These are phyloP conservation scores for Willaertia magna DNA, from an alignment of 208 protist species.

Conservation along the genomic window DNA sequence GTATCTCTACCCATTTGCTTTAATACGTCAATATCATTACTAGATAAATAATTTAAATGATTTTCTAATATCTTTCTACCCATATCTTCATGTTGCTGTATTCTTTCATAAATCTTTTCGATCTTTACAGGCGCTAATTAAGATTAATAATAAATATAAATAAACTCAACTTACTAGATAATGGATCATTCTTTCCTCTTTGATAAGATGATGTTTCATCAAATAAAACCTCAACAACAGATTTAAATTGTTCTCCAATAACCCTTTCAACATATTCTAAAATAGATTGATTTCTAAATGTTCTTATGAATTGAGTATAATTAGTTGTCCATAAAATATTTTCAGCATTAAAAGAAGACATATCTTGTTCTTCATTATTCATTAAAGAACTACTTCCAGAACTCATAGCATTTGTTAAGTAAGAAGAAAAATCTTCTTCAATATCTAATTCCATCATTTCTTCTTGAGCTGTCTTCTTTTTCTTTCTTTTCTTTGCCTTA, in stretches of 20 bases:
- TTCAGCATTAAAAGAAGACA: background rate
- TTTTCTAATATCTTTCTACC: background rate
- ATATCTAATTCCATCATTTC: background rate
- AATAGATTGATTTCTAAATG: background rate
- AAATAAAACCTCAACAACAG: background rate
- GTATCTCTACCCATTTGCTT: background rate
- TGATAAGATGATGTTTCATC: background rate
- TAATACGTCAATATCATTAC: background rate
- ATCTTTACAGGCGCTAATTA: background rate
- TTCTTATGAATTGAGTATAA: constrained; percentile 1
- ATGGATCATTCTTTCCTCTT: background rate
- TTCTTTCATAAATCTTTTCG: background rate
- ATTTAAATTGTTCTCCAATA: background rate
- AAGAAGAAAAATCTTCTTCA: background rate
- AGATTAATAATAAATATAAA: too few species aligned
- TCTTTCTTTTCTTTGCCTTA: constrained; percentile 11
- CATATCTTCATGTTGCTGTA: background rate
- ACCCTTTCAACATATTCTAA: background rate
- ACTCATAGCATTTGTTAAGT: too few species aligned
- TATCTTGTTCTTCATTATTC: background rate
- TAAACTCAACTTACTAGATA: background rate
- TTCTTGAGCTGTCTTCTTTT: background rate
- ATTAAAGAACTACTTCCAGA: too few species aligned
- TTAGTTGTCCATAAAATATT: background rate
- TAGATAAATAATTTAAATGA: background rate